Evolutionary conservation across 306 rosid genomes (phyloP), one percentile per base, ranked within the genome.

Genomic region (Rosa rugosa): DNA sequence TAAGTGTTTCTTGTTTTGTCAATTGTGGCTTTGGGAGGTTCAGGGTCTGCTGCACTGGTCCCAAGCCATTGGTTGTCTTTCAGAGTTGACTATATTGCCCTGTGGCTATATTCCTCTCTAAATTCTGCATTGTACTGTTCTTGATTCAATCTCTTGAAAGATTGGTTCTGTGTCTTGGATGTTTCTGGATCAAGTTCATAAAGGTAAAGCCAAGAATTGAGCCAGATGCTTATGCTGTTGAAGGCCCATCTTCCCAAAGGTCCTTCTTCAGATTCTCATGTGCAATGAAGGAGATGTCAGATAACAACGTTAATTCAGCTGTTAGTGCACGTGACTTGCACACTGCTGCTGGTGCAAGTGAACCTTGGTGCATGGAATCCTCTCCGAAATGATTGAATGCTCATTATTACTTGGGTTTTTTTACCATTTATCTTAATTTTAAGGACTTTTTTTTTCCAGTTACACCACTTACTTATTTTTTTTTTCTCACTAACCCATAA

Each of bases 251-350:
- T 93, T 90, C 72, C 99, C 99, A 1, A 90, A 87, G 97, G 94
- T 96, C 27, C 89, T 96, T 75, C 93, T 96, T 86, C 99, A 95
- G 88, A 95, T 95, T 87, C 99, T 98, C 75, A 95, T 95, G 99
- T 95, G 99, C 87, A 95, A 95, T 87, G 99, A 96, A 77, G 89
- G 93, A 96, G 99, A 96, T 27, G 31, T 27, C 31, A 27, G 31
- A 27, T 27, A 27, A 27, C 31, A 27, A 27, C 31, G 31, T 27
- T 27, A 27, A 27, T 27, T 27, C 31, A 27, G 31, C 31, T 27
- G 2, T 27, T 27, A 27, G 31, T 27, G 31, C 31, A 27, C 31
- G 31, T 27, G 31, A 27, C 31, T 27, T 27, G 31, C 31, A 27
- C 31, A 27, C 31, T 27, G 31, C 31, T 27, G 31, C 2, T 1